These are phyloP conservation scores for Leishmania lainsoni DNA, from an alignment of 208 protist genomes.

Conservation along the genomic window DNA sequence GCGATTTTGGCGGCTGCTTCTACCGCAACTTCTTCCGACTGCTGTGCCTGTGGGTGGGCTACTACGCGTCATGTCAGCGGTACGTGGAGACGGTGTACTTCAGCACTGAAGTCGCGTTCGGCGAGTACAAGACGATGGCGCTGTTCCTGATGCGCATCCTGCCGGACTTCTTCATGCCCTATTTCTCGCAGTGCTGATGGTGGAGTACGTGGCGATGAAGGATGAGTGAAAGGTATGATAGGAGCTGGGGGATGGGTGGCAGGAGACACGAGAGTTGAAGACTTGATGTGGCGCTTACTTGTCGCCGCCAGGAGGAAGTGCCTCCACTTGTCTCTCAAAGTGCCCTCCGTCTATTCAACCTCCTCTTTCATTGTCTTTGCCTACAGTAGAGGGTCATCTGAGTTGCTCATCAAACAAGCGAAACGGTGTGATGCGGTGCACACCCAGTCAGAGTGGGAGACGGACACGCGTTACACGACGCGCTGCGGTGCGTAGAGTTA, in stretches of 20 bases:
- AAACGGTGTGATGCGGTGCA: neutral
- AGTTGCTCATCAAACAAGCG: too few relatives aligned
- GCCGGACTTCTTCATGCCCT: slow-evolving; percentile 67
- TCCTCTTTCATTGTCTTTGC: neutral
- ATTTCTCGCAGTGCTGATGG: slow-evolving; percentile 10
- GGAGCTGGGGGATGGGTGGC: neutral
- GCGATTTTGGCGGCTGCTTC: slow-evolving; percentile 70
- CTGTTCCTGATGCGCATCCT: slow-evolving; percentile 71
- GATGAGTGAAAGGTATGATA: neutral
- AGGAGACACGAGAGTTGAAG: neutral
- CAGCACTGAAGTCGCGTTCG: slow-evolving; percentile 81
- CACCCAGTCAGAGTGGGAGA: neutral
- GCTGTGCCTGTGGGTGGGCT: slow-evolving; percentile 82
- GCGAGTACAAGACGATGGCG: slow-evolving; percentile 67
- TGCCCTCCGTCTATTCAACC: neutral
- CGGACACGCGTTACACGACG: neutral
- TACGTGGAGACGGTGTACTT: slow-evolving; percentile 86
- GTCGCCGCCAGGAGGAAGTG: neutral
- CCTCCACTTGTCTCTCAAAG: neutral
- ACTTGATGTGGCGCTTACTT: neutral
- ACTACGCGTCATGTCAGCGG: slow-evolving; percentile 77
- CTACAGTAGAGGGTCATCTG: neutral
- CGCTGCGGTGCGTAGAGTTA: neutral
- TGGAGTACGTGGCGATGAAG: neutral
- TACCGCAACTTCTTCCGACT: slow-evolving; percentile 85